These are phyloP conservation scores for Fusarium odoratissimum DNA, from an alignment of 2,329 filamentous ascomycete species.

Conservation along the genomic window DNA sequence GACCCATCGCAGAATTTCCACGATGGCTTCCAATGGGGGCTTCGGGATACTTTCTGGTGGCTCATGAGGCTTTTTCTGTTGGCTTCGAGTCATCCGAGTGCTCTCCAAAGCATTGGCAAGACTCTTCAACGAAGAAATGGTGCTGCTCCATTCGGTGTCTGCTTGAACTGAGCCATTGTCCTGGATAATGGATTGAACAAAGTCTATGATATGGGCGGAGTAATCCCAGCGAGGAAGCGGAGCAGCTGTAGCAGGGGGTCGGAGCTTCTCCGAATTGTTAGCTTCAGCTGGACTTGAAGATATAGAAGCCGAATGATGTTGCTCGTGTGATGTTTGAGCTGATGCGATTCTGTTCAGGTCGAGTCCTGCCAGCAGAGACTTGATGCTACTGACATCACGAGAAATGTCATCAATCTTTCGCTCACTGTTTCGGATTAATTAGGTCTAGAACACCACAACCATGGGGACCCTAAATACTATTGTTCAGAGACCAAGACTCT, in stretches of 20 bases:
- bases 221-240: slow-evolving; percentile 45
- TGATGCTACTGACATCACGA: slow-evolving; percentile 50
- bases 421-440: slow-evolving; percentile 42
- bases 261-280: fast-evolving
- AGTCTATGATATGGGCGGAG: slow-evolving; percentile 49
- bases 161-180: not conserved
- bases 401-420: slow-evolving; percentile 52
- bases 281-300: fast-evolving
- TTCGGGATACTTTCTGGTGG: slow-evolving; percentile 21
- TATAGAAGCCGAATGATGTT: not conserved
- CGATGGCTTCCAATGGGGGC: slow-evolving; percentile 46
- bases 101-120: slow-evolving; percentile 13
- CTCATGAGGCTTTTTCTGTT: not conserved
- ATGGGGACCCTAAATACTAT: slow-evolving; percentile 45
- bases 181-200: slow-evolving; percentile 45
- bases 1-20: slow-evolving; percentile 48
- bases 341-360: not conserved
- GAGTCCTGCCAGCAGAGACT: slow-evolving; percentile 41
- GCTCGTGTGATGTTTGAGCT: not conserved
- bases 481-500: slow-evolving; percentile 52
- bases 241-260: too few relatives aligned
- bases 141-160: not conserved
- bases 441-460: fast-evolving
- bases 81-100: not conserved
- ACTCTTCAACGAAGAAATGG: slow-evolving; percentile 15